These are phyloP conservation scores for Echium plantagineum DNA, from an alignment of 257 asterid genomes.

Conservation along the genomic window DNA sequence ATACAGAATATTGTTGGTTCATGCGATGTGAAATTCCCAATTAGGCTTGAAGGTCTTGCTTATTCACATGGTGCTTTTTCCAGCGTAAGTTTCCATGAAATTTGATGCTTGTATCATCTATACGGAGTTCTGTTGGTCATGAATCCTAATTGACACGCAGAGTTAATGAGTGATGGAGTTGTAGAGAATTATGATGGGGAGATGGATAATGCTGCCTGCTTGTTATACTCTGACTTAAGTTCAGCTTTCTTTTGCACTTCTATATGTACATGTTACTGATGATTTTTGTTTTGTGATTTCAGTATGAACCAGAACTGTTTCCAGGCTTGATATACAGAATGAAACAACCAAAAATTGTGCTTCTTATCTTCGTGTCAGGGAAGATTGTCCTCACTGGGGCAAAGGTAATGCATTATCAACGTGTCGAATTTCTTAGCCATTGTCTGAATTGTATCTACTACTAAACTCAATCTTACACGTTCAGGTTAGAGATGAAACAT, in stretches of 20 bases:
- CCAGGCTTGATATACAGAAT: constrained; percentile 18
- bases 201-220: too few species aligned
- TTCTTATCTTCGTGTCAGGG: constrained; percentile 19
- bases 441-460: background rate
- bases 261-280: too few species aligned
- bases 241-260: too few species aligned
- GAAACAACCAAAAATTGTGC: constrained; percentile 19
- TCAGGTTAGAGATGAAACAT: constrained; percentile 18
- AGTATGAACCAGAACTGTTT: constrained; percentile 22
- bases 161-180: background rate
- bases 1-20: constrained; percentile 31
- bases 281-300: background rate
- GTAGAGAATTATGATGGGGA: too few species aligned
- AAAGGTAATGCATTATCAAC: constrained; percentile 8
- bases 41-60: constrained; percentile 29
- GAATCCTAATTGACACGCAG: too few species aligned
- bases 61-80: constrained; percentile 25
- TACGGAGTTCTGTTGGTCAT: background rate
- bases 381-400: constrained; percentile 20
- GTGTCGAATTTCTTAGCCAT: background rate
- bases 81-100: constrained; percentile 16
- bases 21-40: constrained; percentile 26
- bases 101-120: background rate
- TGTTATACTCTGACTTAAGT: too few species aligned
- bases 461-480: background rate